These are phyloP conservation scores for Neurospora sp. DNA, from an alignment of 495 filamentous ascomycete genomes.

Conservation along the genomic window DNA sequence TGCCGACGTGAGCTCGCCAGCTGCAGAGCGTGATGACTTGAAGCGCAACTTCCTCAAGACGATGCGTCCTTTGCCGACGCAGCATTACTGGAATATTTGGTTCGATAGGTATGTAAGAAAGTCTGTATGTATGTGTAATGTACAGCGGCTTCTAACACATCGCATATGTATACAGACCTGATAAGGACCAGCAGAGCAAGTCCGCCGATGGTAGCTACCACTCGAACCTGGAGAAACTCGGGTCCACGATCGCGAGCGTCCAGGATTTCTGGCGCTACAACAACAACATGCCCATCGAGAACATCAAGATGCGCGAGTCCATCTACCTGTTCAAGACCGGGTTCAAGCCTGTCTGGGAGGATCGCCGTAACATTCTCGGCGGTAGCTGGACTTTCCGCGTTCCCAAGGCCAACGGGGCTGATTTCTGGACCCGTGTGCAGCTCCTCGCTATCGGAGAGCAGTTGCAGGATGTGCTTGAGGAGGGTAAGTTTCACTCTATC, in stretches of 20 bases:
- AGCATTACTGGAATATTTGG: constrained; percentile 53
- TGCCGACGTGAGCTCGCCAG: constrained; percentile 40
- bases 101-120: constrained; percentile 38
- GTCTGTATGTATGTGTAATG: neutral
- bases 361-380: constrained; percentile 68
- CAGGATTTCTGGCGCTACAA: constrained; percentile 81
- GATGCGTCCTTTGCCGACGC: constrained; percentile 48
- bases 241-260: constrained; percentile 59
- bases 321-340: constrained; percentile 84
- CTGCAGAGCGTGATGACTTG: constrained; percentile 48
- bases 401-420: constrained; percentile 56
- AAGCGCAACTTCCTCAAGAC: constrained; percentile 50
- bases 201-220: constrained; percentile 40
- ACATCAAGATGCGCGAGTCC: constrained; percentile 68
- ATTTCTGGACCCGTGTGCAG: constrained; percentile 72
- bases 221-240: constrained; percentile 55
- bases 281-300: constrained; percentile 75
- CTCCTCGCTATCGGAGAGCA: constrained; percentile 78
- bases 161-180: neutral
- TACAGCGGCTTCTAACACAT: neutral
- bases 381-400: constrained; percentile 85
- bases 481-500: constrained; percentile 37
- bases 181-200: constrained; percentile 26
- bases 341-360: constrained; percentile 84
- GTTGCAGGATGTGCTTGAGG: constrained; percentile 64